Evolutionary conservation across 2,329 filamentous ascomycete species (phyloP), one percentile per base, ranked within the genome.

Genomic region (Truncatella angustata): DNA sequence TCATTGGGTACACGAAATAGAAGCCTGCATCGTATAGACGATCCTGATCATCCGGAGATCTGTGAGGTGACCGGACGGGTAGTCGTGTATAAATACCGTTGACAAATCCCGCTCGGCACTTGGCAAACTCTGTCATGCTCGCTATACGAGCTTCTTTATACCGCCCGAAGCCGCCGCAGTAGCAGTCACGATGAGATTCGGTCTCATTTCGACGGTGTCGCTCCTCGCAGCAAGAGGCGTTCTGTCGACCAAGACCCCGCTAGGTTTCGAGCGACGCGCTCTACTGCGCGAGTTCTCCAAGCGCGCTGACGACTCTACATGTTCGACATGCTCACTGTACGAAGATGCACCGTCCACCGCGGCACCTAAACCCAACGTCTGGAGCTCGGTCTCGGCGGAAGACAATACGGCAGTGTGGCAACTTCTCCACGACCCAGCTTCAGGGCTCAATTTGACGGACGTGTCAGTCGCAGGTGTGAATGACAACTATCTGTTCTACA

Each of bases 401-500:
- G 75, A 79, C 44, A 73, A 71, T 49, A 49, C 69, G 0, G 70
- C 70, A 3, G 71, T 79, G 14, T 75, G 70, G 65, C 69, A 71
- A 28, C 62, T 74, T 21, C 64, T 77, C 7, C 71, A 73, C 51
- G 67, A 72, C 40, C 68, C 70, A 9, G 58, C 60, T 1, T 63
- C 65, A 11, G 72, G 71, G 2, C 61, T 80, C 42, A 79, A 79
- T 58, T 62, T 79, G 51, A 79, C 75, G 0, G 43, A 64, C 6
- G 69, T 71, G 1, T 61, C 56, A 3, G 56, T 64, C 7, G 71
- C 73, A 5, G 63, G 57, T 4, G 56, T 70, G 5, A 73, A 69
- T 2, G 73, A 79, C 57, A 80, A 78, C 60, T 72, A 72, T 47
- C 67, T 79, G 35, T 71, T 67, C 55, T 73, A 68, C 59, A 68